phyloP scores from a whole-genome alignment of 306 rosid species.

The Oemleria cerasiformis region DNA sequence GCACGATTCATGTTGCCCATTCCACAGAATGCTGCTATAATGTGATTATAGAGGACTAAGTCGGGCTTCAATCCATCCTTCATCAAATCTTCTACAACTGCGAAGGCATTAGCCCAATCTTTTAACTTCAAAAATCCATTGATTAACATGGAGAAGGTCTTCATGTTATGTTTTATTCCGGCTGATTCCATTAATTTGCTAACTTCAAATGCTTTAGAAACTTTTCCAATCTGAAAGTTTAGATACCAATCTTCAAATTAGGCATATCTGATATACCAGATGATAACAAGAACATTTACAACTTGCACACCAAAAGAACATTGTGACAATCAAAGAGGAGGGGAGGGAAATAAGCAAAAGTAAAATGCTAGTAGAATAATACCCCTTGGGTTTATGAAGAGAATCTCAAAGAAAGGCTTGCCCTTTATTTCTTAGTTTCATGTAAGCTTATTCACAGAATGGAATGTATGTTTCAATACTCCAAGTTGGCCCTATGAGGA shows the following conservation, averaged over 20 bases:
- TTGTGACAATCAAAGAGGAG: neutral
- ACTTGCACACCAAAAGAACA: neutral
- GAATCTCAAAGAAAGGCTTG: neutral
- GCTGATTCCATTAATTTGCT: constrained; percentile 67
- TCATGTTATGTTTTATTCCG: constrained; percentile 87
- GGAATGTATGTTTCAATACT: neutral
- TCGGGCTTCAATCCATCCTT: constrained; percentile 86
- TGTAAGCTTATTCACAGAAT: neutral
- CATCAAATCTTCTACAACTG: constrained; percentile 72
- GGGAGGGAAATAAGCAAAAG: neutral
- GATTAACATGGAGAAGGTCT: constrained; percentile 94
- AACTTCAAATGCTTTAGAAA: constrained; percentile 80
- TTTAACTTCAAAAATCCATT: constrained; percentile 82
- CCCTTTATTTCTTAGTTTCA: neutral
- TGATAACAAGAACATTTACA: neutral
- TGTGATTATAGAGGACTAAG: constrained; percentile 80
- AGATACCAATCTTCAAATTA: constrained; percentile 4
- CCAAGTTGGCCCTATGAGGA: neutral
- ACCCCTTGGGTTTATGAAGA: neutral
- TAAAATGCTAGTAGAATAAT: neutral
- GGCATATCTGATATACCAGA: neutral
- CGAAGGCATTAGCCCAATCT: constrained; percentile 98
- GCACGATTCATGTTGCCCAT: constrained; percentile 97
- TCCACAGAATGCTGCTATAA: constrained; percentile 83
- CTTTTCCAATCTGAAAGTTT: constrained; percentile 73